phyloP scores from a whole-genome alignment of 192 early-diverging fungal genomes.

The Polychytrium aggregatum region DNA sequence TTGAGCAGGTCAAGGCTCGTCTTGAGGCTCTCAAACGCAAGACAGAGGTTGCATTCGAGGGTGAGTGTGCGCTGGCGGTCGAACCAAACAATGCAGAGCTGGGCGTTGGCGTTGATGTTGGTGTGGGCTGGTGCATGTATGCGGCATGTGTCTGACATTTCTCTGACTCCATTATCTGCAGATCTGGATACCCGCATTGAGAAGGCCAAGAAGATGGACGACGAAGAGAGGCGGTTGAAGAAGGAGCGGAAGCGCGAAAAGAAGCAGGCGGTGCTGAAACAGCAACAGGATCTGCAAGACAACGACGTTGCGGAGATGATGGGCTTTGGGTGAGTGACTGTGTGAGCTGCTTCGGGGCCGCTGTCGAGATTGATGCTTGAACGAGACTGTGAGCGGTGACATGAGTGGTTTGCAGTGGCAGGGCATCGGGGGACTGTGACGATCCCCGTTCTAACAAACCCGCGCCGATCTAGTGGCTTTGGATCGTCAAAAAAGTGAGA shows the following conservation, averaged over 20 bases:
- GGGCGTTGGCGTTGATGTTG: conserved; percentile 35
- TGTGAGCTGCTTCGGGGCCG: too few species aligned
- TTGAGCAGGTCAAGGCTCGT: conserved; percentile 63
- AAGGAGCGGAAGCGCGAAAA: conserved; percentile 33
- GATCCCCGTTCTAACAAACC: too few species aligned
- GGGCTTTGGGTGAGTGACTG: conserved; percentile 49
- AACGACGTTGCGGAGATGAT: conserved; percentile 65
- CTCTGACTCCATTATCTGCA: conserved; percentile 6
- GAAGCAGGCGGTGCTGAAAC: conserved; percentile 22
- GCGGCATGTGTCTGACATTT: not conserved
- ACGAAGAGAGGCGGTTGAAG: conserved; percentile 47
- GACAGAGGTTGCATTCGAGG: too few species aligned
- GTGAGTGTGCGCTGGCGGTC: too few species aligned
- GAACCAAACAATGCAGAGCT: conserved; percentile 38
- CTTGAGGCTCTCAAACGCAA: conserved; percentile 62
- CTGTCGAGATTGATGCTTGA: too few species aligned
- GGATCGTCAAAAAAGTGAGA: too few species aligned
- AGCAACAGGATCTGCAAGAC: conserved; percentile 28
- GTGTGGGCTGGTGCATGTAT: conserved; percentile 2
- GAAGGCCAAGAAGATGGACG: conserved; percentile 52
- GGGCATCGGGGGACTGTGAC: too few species aligned
- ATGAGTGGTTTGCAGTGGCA: too few species aligned
- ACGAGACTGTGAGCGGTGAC: too few species aligned
- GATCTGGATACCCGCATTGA: conserved; percentile 62
- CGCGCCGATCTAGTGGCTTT: too few species aligned